Evolutionary conservation across 2,329 filamentous ascomycete species (phyloP).

Genomic region (Hymenoscyphus infarciens): DNA sequence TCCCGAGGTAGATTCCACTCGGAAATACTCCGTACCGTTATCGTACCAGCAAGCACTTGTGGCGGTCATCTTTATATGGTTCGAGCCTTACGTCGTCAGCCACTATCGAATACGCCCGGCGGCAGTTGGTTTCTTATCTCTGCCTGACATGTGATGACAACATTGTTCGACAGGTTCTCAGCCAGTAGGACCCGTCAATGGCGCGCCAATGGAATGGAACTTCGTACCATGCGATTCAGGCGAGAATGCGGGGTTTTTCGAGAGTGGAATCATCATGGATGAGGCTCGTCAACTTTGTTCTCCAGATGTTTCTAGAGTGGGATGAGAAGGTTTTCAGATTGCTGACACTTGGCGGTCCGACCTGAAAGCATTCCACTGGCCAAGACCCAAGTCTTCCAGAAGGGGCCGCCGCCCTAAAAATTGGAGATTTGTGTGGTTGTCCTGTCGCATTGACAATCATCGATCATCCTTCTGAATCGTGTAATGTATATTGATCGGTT

Average conservation of each 20-base stretch:
- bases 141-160: not conserved
- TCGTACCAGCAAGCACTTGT: not conserved
- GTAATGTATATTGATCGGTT: not conserved
- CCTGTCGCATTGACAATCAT: not conserved
- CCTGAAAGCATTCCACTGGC: slow-evolving; percentile 2
- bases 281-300: not conserved
- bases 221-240: not conserved
- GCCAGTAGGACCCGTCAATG: not conserved
- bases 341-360: not conserved
- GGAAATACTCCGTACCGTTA: not conserved
- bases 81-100: not conserved
- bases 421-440: not conserved
- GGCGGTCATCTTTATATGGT: not conserved
- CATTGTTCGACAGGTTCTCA: not conserved
- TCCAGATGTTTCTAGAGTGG: not conserved
- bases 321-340: not conserved
- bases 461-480: not conserved
- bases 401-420: not conserved
- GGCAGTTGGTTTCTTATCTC: slow-evolving; percentile 2
- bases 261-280: not conserved
- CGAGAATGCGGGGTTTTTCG: not conserved
- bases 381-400: not conserved
- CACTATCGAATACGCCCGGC: slow-evolving; percentile 1
- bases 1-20: not conserved
- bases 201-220: slow-evolving; percentile 2